Evolutionary conservation across 2,329 filamentous ascomycete genomes (phyloP).

Genomic region (Phialocephala subalpina): DNA sequence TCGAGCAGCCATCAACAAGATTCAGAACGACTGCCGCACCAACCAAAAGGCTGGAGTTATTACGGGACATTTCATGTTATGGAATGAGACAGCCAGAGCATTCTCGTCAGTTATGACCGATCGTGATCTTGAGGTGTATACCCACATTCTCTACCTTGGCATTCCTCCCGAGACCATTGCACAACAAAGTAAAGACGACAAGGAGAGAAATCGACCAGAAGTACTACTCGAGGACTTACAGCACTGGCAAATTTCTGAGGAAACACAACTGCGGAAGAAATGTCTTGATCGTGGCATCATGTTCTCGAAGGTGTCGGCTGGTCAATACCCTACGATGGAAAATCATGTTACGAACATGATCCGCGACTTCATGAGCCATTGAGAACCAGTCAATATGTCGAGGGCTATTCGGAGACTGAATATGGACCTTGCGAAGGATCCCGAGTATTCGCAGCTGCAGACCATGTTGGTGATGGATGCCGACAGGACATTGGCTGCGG

Average conservation of each 20-base stretch:
- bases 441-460: too few relatives aligned
- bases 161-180: constrained; percentile 47
- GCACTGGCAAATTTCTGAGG: constrained; percentile 57
- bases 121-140: constrained; percentile 56
- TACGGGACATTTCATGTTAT: constrained; percentile 64
- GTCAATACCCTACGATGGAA: too few relatives aligned
- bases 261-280: constrained; percentile 48
- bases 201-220: constrained; percentile 44
- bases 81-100: constrained; percentile 48
- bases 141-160: constrained; percentile 66
- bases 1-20: constrained; percentile 57
- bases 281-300: constrained; percentile 55
- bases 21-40: constrained; percentile 48
- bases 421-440: constrained; percentile 22
- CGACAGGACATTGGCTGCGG: constrained; percentile 60
- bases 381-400: constrained; percentile 48
- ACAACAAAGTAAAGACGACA: constrained; percentile 50
- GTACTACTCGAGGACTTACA: constrained; percentile 49
- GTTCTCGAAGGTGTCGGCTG: constrained; percentile 24
- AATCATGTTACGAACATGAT: constrained; percentile 43
- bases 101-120: constrained; percentile 50
- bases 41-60: constrained; percentile 54
- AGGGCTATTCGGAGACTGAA: constrained; percentile 21
- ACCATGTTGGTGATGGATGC: constrained; percentile 64
- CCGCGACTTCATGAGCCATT: constrained; percentile 49